Conservation (phyloP, 441 rosid genomes). For the Arabidopsis hybrid region DNA sequence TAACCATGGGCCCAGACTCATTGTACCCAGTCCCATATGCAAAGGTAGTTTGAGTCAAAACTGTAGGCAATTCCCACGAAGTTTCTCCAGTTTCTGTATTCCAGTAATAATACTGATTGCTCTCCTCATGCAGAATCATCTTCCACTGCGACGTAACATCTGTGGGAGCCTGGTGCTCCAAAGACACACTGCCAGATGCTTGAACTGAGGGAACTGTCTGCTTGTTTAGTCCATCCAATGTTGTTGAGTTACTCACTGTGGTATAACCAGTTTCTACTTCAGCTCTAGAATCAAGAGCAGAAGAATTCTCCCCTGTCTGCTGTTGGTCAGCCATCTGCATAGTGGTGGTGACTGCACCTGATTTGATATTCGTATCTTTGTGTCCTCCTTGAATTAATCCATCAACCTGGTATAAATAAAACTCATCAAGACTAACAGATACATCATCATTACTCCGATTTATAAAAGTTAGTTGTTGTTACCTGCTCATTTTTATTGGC, state of each 20-base stretch:
- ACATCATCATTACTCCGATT: neutral
- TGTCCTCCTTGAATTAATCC: conserved; percentile 44
- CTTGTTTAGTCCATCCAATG: conserved; percentile 48
- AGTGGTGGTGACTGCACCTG: conserved; percentile 42
- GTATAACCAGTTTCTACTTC: conserved; percentile 46
- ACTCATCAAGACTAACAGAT: conserved; percentile 33
- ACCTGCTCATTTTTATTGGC: conserved; percentile 62
- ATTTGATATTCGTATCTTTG: conserved; percentile 48
- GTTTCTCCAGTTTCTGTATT: conserved; percentile 96
- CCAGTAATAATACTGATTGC: conserved; percentile 94
- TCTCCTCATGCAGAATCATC: conserved; percentile 92
- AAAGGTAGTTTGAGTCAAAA: conserved; percentile 52
- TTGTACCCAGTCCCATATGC: conserved; percentile 47
- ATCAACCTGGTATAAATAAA: conserved; percentile 52
- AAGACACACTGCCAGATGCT: conserved; percentile 50
- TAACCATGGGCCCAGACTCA: conserved; percentile 46
- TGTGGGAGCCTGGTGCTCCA: conserved; percentile 54
- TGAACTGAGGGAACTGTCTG: conserved; percentile 50
- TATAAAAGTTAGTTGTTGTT: conserved; percentile 25
- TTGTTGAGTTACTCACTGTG: conserved; percentile 44
- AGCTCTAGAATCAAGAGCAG: conserved; percentile 41
- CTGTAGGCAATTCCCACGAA: conserved; percentile 88
- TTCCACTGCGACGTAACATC: conserved; percentile 78
- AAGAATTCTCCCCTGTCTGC: conserved; percentile 47
- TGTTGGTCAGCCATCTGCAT: conserved; percentile 44